Evolutionary conservation across 148 eudicot genomes (phyloP), one percentile per base, ranked within the genome.

Genomic region (Suaeda aralocaspica): DNA sequence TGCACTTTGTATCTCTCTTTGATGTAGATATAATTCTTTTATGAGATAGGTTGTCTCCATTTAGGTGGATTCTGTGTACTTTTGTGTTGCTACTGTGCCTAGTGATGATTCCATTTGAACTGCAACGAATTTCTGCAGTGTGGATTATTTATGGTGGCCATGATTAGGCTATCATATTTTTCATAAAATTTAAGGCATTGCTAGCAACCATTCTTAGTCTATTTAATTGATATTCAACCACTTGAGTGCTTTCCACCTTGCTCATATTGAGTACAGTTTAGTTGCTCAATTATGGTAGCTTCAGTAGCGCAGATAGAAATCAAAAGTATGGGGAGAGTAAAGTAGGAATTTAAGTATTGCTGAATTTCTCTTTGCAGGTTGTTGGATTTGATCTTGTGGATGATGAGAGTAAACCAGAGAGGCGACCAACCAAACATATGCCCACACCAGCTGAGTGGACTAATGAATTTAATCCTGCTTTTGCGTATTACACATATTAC

Each of bases 341-440:
- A 41, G 1, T 34, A 60, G 25, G 16, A 58, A 59, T n/a, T 59
- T 41, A 50, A 5, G n/a, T 63, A 21, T 4, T 44, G 67, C 49
- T 51, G 19, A 46, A 34, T 28, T 39, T 39, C 18, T 25, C 36
- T 52, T 34, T 66, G 55, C 77, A 82, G 96, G 96, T 87, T 76
- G 91, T 89, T 79, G 96, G 89, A 26, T 82, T 89, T 61, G 95
- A 89, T 66, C 81, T 89, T 51, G 95, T 89, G 59, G 95, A 89
- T 45, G 95, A 89, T 78, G 95, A 89, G 79, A 89, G 91, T 66
- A 89, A 89, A 80, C 91, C 96, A n/a, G 96, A 89, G 79, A 82
- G 91, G 76, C 85, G 91, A 45, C 96, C 96, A 2, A 89, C 89
- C 60, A 89, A 89, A 67, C 96, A 89, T 82, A 89, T 89, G 96